Percentiles rank a stretch among this genome's conserved stretches.
phyloP scores from a whole-genome alignment of 352 stramenopile genomes.

The Globisporangium emineosum region DNA sequence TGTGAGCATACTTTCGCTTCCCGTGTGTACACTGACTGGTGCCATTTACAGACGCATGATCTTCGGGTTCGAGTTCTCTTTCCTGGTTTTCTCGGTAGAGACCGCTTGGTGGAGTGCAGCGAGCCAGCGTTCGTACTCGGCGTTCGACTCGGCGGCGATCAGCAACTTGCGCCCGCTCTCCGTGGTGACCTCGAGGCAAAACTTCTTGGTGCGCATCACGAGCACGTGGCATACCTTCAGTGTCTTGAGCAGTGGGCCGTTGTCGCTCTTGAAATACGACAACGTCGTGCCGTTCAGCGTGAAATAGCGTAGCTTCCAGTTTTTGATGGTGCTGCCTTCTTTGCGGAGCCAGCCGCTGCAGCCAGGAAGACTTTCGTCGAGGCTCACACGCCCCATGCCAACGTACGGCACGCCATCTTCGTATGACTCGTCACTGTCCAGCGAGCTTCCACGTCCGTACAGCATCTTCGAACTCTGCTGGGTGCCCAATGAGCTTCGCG shows the following conservation, averaged over 20 bases:
- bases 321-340: slow-evolving; percentile 79
- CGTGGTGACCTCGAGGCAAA: slow-evolving; percentile 78
- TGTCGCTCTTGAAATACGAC: slow-evolving; percentile 85
- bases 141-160: slow-evolving; percentile 63
- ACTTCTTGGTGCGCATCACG: slow-evolving; percentile 54
- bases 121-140: slow-evolving; percentile 69
- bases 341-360: slow-evolving; percentile 81
- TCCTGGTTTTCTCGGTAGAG: slow-evolving; percentile 31
- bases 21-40: neutral
- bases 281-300: slow-evolving; percentile 70
- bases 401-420: slow-evolving; percentile 12
- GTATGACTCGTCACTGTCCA: slow-evolving; percentile 16
- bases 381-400: slow-evolving; percentile 8
- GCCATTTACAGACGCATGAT: slow-evolving; percentile 16
- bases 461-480: neutral
- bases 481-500: neutral
- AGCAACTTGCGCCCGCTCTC: slow-evolving; percentile 70
- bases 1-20: neutral
- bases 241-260: slow-evolving; percentile 58
- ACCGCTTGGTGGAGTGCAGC: slow-evolving; percentile 56
- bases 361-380: slow-evolving; percentile 16
- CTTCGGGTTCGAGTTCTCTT: slow-evolving; percentile 3
- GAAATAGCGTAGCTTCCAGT: slow-evolving; percentile 84
- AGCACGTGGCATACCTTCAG: slow-evolving; percentile 71
- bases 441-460: slow-evolving; percentile 12